These are phyloP conservation scores for Phialophora tarda DNA, from an alignment of 2,329 filamentous ascomycete species.

Conservation along the genomic window DNA sequence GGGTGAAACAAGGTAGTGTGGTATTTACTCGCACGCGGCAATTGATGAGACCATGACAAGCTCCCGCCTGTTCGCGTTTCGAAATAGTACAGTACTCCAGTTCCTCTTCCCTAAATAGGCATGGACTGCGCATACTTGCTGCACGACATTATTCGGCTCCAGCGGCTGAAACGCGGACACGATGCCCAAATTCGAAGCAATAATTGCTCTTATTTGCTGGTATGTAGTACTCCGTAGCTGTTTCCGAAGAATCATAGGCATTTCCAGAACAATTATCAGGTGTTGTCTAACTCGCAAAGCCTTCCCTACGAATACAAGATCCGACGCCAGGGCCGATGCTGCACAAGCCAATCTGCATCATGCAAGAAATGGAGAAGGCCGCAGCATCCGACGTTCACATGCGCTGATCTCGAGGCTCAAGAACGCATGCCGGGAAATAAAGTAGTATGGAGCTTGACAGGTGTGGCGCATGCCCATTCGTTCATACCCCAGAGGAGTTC, in stretches of 20 bases:
- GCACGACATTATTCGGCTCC: constrained; percentile 18
- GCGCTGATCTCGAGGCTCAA: constrained; percentile 13
- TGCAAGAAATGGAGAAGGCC: constrained; percentile 9
- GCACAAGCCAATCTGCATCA: constrained; percentile 8
- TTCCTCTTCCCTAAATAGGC: constrained; percentile 5
- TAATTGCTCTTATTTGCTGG: not conserved
- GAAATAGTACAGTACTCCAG: not conserved
- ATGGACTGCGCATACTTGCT: constrained; percentile 16
- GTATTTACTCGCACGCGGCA: not conserved
- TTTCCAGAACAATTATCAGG: not conserved
- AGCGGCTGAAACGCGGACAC: constrained; percentile 19
- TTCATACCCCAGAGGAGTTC: constrained; percentile 13
- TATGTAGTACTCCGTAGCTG: not conserved
- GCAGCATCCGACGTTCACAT: constrained; percentile 15
- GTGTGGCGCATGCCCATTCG: constrained; percentile 16
- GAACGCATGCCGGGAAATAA: not conserved
- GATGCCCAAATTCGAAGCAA: not conserved
- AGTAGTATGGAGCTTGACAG: not conserved
- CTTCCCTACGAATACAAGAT: not conserved
- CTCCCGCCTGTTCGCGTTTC: not conserved
- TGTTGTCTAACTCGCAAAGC: not conserved
- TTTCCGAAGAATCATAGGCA: not conserved
- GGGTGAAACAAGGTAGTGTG: constrained; percentile 11
- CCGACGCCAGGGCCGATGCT: not conserved
- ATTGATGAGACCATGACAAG: constrained; percentile 12